phyloP scores from a whole-genome alignment of 2,329 filamentous ascomycete species.

The Penicillium sp. region DNA sequence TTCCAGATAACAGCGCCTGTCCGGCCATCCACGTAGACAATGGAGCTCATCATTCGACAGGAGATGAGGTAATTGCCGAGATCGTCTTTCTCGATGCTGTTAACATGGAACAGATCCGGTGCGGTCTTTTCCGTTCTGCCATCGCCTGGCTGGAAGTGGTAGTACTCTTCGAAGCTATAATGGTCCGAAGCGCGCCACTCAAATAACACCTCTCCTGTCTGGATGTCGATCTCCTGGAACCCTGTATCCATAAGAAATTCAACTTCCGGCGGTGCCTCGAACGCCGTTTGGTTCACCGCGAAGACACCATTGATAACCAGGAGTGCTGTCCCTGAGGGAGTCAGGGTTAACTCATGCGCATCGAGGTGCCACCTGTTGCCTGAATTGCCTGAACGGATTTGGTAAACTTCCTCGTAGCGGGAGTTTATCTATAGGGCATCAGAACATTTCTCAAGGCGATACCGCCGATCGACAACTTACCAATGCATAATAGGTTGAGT shows the following conservation, averaged over 20 bases:
- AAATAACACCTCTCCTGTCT: slow-evolving; percentile 30
- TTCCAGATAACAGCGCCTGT: slow-evolving; percentile 47
- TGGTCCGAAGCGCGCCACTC: slow-evolving; percentile 33
- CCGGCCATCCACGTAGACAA: slow-evolving; percentile 42
- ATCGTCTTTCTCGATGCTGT: slow-evolving; percentile 47
- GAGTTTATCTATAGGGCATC: slow-evolving; percentile 17
- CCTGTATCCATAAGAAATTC: slow-evolving; percentile 29
- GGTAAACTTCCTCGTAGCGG: slow-evolving; percentile 12
- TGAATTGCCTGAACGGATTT: slow-evolving; percentile 17
- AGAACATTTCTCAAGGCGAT: background rate
- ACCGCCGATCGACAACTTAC: slow-evolving; percentile 7
- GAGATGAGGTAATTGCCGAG: slow-evolving; percentile 49
- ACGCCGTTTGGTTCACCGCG: slow-evolving; percentile 20
- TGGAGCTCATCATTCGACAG: slow-evolving; percentile 41
- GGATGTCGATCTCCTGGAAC: slow-evolving; percentile 9
- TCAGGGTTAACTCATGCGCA: slow-evolving; percentile 29
- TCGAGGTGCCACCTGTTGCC: slow-evolving; percentile 21
- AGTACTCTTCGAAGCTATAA: slow-evolving; percentile 19
- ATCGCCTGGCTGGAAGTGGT: slow-evolving; percentile 1
- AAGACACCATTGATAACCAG: slow-evolving; percentile 26
- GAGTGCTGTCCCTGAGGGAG: slow-evolving; percentile 26
- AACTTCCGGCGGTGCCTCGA: slow-evolving; percentile 16
- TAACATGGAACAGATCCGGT: slow-evolving; percentile 53
- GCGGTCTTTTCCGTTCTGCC: slow-evolving; percentile 18
- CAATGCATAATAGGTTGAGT: slow-evolving; percentile 24